Base-by-base conservation (phyloP, 192 early-diverging fungal genomes). In the Rhizoclosmatium globosum region DNA sequence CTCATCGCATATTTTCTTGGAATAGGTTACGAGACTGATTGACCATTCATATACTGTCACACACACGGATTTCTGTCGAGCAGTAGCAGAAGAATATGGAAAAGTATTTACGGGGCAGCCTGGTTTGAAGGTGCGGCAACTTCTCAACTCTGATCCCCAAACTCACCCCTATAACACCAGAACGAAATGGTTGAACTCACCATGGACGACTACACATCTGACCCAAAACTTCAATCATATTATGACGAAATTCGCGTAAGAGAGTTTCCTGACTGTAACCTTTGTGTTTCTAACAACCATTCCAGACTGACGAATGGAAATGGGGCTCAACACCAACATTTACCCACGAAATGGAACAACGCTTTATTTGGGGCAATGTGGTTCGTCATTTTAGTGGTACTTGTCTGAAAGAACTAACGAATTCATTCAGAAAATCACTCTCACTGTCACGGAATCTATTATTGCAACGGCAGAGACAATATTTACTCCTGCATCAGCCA, bases 311-410 rank as follows among this genome's bases (percentile, higher is more conserved):
- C 94, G 92, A 96, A 42, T 98, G 97, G 96, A 92, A 91, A 66
- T 97, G 87, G 69, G 95, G 94, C 3, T 94, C 96, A 86, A 97
- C 97, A 4, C 97, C 97, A 41, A 91, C 94, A 77, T 98, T 98
- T 78, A 90, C 79, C 7, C 81, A 86, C 62, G 57, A 65, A 53
- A 58, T 86, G 6, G 74, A 84, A 41, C 31, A 80, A 4, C 11
- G 1, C 15, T 84, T 82, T 61, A 3, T 43, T n/a, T 84, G 82
- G 82, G 82, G 68, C 31, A 38, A 45, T 50, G 50, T 80, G 66
- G 82, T 81, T 67, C 57, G 71, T 42, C n/a, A 56, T 57, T 19
- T 71, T 31, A 31, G 31, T 31, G 31, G 31, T 31, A 31, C 31
- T 42, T 68, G 0, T 46, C 11, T 68, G 67, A n/a, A 19, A 21